Conservation (phyloP, 1,139 yeast species). For the Zygosaccharomyces sapae region DNA sequence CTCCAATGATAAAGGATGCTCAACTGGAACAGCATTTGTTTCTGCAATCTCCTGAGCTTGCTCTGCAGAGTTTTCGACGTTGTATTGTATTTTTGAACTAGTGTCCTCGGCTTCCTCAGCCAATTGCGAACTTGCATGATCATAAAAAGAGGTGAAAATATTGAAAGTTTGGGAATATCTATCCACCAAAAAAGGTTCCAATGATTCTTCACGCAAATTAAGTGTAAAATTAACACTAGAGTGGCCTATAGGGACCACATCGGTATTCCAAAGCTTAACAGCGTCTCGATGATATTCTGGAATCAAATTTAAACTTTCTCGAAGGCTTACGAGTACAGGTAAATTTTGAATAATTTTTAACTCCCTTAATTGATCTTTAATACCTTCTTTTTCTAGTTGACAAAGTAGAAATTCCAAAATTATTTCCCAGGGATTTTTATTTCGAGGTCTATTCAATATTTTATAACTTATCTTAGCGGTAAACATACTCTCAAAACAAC, state of each 20-base stretch:
- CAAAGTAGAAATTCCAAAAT: constrained; percentile 25
- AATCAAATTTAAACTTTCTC: constrained; percentile 11
- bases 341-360: constrained; percentile 8
- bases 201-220: constrained; percentile 17
- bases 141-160: constrained; percentile 29
- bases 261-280: constrained; percentile 20
- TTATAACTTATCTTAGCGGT: constrained; percentile 30
- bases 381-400: constrained; percentile 18
- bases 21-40: neutral
- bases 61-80: neutral
- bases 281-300: constrained; percentile 13
- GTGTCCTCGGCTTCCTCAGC: constrained; percentile 19
- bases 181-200: constrained; percentile 15
- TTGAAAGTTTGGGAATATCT: constrained; percentile 18
- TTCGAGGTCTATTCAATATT: constrained; percentile 23
- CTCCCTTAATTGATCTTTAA: constrained; percentile 10
- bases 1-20: neutral
- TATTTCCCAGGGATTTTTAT: constrained; percentile 27
- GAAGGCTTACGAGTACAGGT: constrained; percentile 11
- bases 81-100: constrained; percentile 2
- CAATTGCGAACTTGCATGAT: constrained; percentile 24
- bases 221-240: constrained; percentile 13
- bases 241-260: constrained; percentile 19
- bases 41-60: constrained; percentile 7
- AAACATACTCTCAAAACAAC: constrained; percentile 32